Percentiles rank a stretch among this genome's conserved stretches.
Evolutionary conservation across 495 filamentous ascomycete genomes (phyloP).

Genomic region (Choiromyces venosus): DNA sequence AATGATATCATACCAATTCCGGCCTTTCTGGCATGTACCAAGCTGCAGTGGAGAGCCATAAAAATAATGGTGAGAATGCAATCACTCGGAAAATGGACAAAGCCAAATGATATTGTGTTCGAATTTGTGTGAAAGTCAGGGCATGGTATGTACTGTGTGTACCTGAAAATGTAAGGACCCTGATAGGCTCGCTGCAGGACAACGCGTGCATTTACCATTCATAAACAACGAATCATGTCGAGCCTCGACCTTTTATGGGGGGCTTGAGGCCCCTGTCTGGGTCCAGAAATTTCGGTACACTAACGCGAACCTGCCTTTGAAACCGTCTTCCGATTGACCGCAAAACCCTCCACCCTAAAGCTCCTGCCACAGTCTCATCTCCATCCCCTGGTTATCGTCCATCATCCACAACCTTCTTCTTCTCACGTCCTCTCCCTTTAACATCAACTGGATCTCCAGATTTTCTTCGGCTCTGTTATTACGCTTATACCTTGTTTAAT

Average conservation of each 20-base stretch:
- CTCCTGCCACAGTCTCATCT: slow-evolving; percentile 7
- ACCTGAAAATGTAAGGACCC: not conserved
- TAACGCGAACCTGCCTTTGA: not conserved
- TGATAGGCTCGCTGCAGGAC: not conserved
- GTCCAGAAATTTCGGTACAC: not conserved
- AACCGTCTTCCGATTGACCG: not conserved
- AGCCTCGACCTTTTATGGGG: not conserved
- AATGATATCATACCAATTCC: too few relatives aligned
- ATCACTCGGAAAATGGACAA: not conserved
- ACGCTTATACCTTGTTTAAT: slow-evolving; percentile 13
- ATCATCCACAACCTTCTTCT: slow-evolving; percentile 11
- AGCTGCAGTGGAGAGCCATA: not conserved
- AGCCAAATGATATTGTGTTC: not conserved
- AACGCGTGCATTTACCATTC: not conserved
- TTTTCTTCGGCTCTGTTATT: slow-evolving; percentile 13
- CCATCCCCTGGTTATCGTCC: not conserved
- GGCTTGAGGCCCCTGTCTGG: not conserved
- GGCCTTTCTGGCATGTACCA: not conserved
- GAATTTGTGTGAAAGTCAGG: not conserved
- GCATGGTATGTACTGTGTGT: not conserved
- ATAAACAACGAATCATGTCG: not conserved
- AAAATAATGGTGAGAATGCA: not conserved
- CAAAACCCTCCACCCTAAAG: not conserved
- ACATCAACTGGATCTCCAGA: slow-evolving; percentile 4
- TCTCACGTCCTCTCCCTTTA: slow-evolving; percentile 13